Evolutionary conservation across 805 yeast species (phyloP), one percentile per base, ranked within the genome.

Genomic region (Citeromyces matritensis): DNA sequence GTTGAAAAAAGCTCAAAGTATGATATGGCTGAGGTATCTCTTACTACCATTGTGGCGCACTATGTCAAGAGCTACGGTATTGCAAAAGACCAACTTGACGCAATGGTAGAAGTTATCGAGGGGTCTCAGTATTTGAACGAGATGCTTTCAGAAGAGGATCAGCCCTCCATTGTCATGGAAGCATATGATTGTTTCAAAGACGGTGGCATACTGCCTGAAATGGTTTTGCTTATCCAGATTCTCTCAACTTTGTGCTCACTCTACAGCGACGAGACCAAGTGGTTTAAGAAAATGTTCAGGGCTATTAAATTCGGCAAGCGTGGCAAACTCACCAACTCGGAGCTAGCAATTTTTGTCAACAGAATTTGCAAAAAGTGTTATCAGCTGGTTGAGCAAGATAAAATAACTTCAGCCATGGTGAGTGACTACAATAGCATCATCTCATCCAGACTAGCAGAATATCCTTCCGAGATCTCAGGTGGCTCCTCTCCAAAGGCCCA

Each of bases 11-110:
- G 83, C 0, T 78, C 91, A 2, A 69, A 66, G 30, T 70, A 60
- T 47, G 97, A 88, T 49, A 78, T 81, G 43, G 95, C 77, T 6
- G 97, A 88, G 50, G 42, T 88, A 3, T 60, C 73, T 2, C 40
- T 76, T 15, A 40, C 45, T 0, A 44, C 48, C 3, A 57, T 75
- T 9, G 57, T 54, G 31, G 43, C 50, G 1, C 58, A 57, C 6
- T 60, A 68, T 31, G 37, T 39, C 6, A 32, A 44, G 3, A 39
- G 44, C 7, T 53, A 40, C 24, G 39, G 40, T 5, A 15, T 49
- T 7, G 38, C 49, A 8, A 23, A 37, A 5, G 52, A 46, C 4
- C 43, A 48, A 5, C 40, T 70, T 9, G 58, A 58, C 2, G 52
- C 45, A 11, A 42, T 65, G 6, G 35, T 69, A 3, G 49, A 51